Evolutionary conservation across 352 stramenopile genomes (phyloP).

Genomic region (Globisporangium carolinianum): DNA sequence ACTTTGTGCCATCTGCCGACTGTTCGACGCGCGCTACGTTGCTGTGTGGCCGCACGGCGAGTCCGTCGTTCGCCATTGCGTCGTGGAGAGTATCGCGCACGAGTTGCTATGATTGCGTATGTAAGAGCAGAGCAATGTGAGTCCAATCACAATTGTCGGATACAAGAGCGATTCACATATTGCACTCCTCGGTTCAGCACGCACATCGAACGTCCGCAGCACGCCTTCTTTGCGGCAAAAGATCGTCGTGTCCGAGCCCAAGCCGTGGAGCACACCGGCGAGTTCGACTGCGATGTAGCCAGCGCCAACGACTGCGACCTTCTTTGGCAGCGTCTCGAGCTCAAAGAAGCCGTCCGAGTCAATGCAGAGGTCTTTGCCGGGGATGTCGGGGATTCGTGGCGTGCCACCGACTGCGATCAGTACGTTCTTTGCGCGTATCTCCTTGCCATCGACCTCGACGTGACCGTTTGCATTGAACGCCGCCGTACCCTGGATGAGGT

Average conservation of each 20-base stretch:
- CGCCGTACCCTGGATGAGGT: slow-evolving; percentile 83
- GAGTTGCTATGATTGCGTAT: slow-evolving; percentile 19
- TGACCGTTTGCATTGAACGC: slow-evolving; percentile 77
- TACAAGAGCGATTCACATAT: neutral
- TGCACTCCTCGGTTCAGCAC: slow-evolving; percentile 2
- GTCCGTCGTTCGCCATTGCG: slow-evolving; percentile 46
- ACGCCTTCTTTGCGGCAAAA: slow-evolving; percentile 86
- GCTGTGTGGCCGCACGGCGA: slow-evolving; percentile 39
- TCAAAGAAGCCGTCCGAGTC: slow-evolving; percentile 97
- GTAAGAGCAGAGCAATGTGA: no score
- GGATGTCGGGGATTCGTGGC: slow-evolving; percentile 51
- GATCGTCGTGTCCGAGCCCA: slow-evolving; percentile 89
- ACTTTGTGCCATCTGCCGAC: slow-evolving; percentile 42
- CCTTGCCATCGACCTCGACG: slow-evolving; percentile 71
- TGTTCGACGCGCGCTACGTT: slow-evolving; percentile 34
- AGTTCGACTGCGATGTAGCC: slow-evolving; percentile 99
- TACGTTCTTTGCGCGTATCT: slow-evolving; percentile 48
- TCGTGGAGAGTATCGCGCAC: slow-evolving; percentile 47
- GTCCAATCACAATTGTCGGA: no score
- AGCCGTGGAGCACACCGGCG: slow-evolving; percentile 90
- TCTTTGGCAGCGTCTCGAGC: slow-evolving; percentile 87
- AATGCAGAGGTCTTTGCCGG: slow-evolving; percentile 90
- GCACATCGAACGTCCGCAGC: slow-evolving; percentile 85
- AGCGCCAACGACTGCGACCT: slow-evolving; percentile 94
- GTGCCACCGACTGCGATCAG: slow-evolving; percentile 58